A percentile compares a stretch with the other conserved stretches of the same genome.
Evolutionary conservation across 495 filamentous ascomycete genomes (phyloP).

Genomic region (Umbilicaria muhlenbergii): DNA sequence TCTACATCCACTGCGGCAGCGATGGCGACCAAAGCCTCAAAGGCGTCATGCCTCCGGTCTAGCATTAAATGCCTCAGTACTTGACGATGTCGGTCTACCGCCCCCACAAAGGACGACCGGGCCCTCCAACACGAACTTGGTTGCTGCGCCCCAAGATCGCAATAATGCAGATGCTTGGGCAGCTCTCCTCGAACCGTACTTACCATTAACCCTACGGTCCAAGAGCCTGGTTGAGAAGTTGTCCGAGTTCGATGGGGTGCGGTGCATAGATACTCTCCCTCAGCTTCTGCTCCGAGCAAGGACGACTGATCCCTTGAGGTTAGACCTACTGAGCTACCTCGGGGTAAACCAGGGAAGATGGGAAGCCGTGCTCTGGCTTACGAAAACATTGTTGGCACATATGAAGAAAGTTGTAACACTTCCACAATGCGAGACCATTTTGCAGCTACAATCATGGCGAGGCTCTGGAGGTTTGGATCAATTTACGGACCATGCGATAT

Average conservation of each 20-base stretch:
- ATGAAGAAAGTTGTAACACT: too few species aligned
- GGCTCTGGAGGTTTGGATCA: conserved; percentile 17
- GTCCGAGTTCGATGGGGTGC: conserved; percentile 5
- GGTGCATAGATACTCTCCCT: conserved; percentile 12
- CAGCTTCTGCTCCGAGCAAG: conserved; percentile 17
- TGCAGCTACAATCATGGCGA: conserved; percentile 13
- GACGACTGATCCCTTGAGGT: conserved; percentile 4
- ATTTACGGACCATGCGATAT: conserved; percentile 12
- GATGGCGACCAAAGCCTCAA: too few species aligned
- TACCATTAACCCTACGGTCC: conserved; percentile 21
- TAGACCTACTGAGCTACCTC: conserved; percentile 27
- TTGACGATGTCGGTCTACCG: too few species aligned
- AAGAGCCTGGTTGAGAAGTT: conserved; percentile 2
- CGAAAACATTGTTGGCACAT: conserved; percentile 22
- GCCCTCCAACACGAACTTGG: too few species aligned
- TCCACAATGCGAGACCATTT: too few species aligned
- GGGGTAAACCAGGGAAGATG: conserved; percentile 28
- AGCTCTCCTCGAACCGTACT: conserved; percentile 25
- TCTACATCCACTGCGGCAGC: too few species aligned
- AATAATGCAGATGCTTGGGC: conserved; percentile 24
- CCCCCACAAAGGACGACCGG: too few species aligned
- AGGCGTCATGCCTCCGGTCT: too few species aligned
- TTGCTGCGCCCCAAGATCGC: not conserved
- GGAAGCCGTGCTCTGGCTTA: conserved; percentile 24
- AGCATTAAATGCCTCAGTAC: too few species aligned